Conservation (phyloP, 2,329 filamentous ascomycete genomes). For the Aschersonia sp. region DNA sequence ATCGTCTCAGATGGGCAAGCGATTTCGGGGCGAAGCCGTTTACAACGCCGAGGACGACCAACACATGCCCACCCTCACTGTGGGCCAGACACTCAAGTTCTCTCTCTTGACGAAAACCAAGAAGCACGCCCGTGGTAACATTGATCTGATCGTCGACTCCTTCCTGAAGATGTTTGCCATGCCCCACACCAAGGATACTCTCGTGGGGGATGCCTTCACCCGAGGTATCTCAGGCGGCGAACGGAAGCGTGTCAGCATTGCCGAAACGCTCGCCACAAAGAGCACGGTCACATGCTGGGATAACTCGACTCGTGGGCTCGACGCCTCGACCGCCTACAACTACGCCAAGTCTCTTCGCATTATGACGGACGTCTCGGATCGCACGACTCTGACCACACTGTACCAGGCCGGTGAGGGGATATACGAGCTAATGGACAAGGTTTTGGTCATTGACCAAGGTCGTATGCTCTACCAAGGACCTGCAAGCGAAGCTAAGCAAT, state of each 20-base stretch:
- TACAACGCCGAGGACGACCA: slow-evolving; percentile 68
- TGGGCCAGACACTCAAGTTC: slow-evolving; percentile 66
- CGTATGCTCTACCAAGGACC: slow-evolving; percentile 53
- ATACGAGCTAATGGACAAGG: slow-evolving; percentile 39
- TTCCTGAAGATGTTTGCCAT: slow-evolving; percentile 70
- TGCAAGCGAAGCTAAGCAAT: slow-evolving; percentile 39
- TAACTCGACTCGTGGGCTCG: slow-evolving; percentile 66
- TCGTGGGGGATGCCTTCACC: slow-evolving; percentile 58
- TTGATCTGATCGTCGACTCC: slow-evolving; percentile 49
- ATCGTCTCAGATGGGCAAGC: slow-evolving; percentile 50
- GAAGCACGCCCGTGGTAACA: slow-evolving; percentile 46
- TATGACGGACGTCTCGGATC: slow-evolving; percentile 54
- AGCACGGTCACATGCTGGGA: slow-evolving; percentile 66
- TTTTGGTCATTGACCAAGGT: slow-evolving; percentile 51
- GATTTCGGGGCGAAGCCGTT: slow-evolving; percentile 61
- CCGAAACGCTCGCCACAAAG: slow-evolving; percentile 61
- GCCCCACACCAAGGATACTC: slow-evolving; percentile 57
- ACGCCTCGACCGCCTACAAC: slow-evolving; percentile 65
- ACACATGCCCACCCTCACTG: slow-evolving; percentile 60
- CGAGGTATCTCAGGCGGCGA: slow-evolving; percentile 70
- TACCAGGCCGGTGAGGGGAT: slow-evolving; percentile 12
- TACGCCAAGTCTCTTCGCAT: slow-evolving; percentile 56
- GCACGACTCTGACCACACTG: slow-evolving; percentile 14
- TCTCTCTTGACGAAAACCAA: slow-evolving; percentile 62
- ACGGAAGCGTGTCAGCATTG: slow-evolving; percentile 66